These are phyloP conservation scores for Collybia sp. DNA, from an alignment of 768 basidiomycete species.

Conservation along the genomic window DNA sequence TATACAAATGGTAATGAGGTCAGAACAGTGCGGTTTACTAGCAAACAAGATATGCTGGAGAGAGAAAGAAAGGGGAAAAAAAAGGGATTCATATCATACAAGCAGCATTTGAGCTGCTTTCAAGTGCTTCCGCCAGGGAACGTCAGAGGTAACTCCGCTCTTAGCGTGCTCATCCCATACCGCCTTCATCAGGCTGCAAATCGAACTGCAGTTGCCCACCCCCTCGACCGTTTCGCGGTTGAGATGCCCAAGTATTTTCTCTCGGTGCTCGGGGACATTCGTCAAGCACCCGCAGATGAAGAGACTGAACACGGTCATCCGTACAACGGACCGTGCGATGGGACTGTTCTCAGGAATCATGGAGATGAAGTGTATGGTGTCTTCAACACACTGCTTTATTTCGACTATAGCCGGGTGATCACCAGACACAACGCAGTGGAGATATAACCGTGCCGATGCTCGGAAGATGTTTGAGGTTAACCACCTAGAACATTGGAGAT, in stretches of 20 bases:
- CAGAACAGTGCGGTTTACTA: no score
- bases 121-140: constrained; percentile 63
- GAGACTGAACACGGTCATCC: constrained; percentile 76
- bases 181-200: constrained; percentile 44
- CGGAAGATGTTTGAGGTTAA: constrained; percentile 65
- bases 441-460: constrained; percentile 67
- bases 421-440: constrained; percentile 74
- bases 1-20: no score
- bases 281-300: constrained; percentile 72
- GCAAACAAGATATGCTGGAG: no score
- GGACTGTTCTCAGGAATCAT: constrained; percentile 23
- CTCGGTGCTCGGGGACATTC: constrained; percentile 38
- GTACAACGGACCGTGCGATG: constrained; percentile 52
- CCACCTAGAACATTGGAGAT: constrained; percentile 30
- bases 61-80: constrained; percentile 1
- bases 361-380: constrained; percentile 46
- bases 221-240: constrained; percentile 45
- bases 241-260: constrained; percentile 40
- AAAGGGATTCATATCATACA: constrained; percentile 33
- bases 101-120: constrained; percentile 49
- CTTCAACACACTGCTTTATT: constrained; percentile 48
- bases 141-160: constrained; percentile 23
- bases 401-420: constrained; percentile 64
- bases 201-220: constrained; percentile 63
- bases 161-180: constrained; percentile 50